Conservation (phyloP, 495 filamentous ascomycete genomes). For the Astrothelium subdiscretum region DNA sequence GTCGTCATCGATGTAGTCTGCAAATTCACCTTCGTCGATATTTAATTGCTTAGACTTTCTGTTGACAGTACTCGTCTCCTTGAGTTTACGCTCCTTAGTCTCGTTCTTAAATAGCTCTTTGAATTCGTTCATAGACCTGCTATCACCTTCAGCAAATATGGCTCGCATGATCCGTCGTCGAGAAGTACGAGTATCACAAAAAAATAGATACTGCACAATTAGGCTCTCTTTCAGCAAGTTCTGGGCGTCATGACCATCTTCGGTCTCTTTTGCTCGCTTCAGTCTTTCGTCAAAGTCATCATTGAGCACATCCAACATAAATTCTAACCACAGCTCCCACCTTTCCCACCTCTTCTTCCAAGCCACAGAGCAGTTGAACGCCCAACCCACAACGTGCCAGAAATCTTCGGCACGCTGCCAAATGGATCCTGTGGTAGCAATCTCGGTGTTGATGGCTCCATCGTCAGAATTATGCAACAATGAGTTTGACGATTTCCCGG, state of each 20-base stretch:
- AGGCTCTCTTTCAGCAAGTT: conserved; percentile 36
- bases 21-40: conserved; percentile 46
- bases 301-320: conserved; percentile 67
- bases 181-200: conserved; percentile 29
- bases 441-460: conserved; percentile 36
- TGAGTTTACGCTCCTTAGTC: conserved; percentile 33
- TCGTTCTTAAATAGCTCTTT: conserved; percentile 50
- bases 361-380: conserved; percentile 75
- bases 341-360: conserved; percentile 62
- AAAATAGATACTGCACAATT: conserved; percentile 42
- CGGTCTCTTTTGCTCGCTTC: conserved; percentile 21
- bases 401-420: conserved; percentile 71
- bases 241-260: conserved; percentile 17
- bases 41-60: conserved; percentile 37
- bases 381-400: conserved; percentile 85
- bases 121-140: conserved; percentile 41
- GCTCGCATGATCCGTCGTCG: conserved; percentile 45
- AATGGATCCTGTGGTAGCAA: conserved; percentile 54
- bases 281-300: conserved; percentile 57
- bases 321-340: conserved; percentile 74
- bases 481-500: conserved; percentile 14
- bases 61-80: conserved; percentile 22
- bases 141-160: conserved; percentile 51
- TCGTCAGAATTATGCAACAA: conserved; percentile 28
- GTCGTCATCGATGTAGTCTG: conserved; percentile 48